Conservation (phyloP, 75 land plant genomes). For the Pinus tabuliformis region DNA sequence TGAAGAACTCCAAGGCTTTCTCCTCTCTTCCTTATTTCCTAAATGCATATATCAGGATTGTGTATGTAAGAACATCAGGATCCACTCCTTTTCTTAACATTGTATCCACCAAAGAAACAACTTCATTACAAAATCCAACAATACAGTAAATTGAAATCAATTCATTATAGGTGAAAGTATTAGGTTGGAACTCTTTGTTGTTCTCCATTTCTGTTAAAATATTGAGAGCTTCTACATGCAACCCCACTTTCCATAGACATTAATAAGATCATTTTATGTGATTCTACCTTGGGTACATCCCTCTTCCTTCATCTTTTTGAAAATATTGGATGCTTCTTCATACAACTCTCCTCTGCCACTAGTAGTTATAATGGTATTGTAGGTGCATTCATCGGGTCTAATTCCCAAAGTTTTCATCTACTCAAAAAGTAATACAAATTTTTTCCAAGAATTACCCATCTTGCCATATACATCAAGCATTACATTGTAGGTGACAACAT, state of each 20-base stretch:
- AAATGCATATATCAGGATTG: conserved; percentile 72
- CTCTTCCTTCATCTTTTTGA: conserved; percentile 44
- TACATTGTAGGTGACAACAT: conserved; percentile 90
- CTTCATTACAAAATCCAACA: conserved; percentile 79
- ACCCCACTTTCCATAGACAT: conserved; percentile 86
- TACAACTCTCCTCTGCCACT: conserved; percentile 64
- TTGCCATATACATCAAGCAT: conserved; percentile 83
- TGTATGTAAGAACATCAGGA: conserved; percentile 86
- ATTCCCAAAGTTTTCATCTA: conserved; percentile 66
- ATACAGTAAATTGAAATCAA: conserved; percentile 73
- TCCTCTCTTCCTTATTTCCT: conserved; percentile 64
- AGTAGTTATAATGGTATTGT: conserved; percentile 78
- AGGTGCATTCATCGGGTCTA: conserved; percentile 79
- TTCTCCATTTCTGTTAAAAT: conserved; percentile 85
- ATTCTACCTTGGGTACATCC: conserved; percentile 68
- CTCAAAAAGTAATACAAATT: conserved; percentile 41
- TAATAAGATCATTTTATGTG: conserved; percentile 81
- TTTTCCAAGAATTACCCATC: conserved; percentile 72
- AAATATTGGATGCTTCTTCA: conserved; percentile 65
- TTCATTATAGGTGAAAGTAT: conserved; percentile 84
- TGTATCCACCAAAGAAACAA: conserved; percentile 41
- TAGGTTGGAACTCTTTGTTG: conserved; percentile 39
- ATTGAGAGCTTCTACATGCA: conserved; percentile 57
- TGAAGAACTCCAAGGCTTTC: conserved; percentile 56
- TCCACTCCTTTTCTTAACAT: conserved; percentile 63